phyloP scores from a whole-genome alignment of 2,329 filamentous ascomycete species.

The Hymenoscyphus scutula region DNA sequence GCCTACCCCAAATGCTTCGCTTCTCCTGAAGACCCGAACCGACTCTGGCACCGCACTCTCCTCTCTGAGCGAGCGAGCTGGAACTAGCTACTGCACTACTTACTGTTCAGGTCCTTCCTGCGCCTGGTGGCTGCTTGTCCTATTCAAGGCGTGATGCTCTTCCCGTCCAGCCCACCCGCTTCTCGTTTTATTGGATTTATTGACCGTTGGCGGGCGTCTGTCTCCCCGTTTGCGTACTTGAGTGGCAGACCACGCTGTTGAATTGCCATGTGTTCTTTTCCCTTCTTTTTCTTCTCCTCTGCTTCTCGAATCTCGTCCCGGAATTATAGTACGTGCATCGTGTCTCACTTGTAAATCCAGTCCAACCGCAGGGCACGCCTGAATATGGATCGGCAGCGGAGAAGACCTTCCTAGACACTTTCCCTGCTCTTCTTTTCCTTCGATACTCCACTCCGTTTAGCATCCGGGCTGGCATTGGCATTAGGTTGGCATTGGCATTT shows the following conservation, averaged over 20 bases:
- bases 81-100: too few relatives aligned
- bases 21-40: background rate
- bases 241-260: background rate
- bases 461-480: background rate
- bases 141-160: background rate
- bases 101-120: background rate
- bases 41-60: background rate
- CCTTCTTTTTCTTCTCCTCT: slow-evolving; percentile 2
- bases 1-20: background rate
- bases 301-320: background rate
- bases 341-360: slow-evolving; percentile 6
- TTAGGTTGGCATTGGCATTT: slow-evolving; percentile 3
- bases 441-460: background rate
- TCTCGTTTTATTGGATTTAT: background rate
- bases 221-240: background rate
- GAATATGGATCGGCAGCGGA: slow-evolving; percentile 8
- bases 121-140: background rate
- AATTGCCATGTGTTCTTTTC: background rate
- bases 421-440: background rate
- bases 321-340: background rate
- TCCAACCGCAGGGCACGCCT: slow-evolving; percentile 7
- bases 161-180: background rate
- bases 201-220: background rate
- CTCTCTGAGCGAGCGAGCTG: too few relatives aligned
- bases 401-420: slow-evolving; percentile 4